These are phyloP conservation scores for Fonsecaea multimorphosa DNA, from an alignment of 2,329 filamentous ascomycete species.

Conservation along the genomic window DNA sequence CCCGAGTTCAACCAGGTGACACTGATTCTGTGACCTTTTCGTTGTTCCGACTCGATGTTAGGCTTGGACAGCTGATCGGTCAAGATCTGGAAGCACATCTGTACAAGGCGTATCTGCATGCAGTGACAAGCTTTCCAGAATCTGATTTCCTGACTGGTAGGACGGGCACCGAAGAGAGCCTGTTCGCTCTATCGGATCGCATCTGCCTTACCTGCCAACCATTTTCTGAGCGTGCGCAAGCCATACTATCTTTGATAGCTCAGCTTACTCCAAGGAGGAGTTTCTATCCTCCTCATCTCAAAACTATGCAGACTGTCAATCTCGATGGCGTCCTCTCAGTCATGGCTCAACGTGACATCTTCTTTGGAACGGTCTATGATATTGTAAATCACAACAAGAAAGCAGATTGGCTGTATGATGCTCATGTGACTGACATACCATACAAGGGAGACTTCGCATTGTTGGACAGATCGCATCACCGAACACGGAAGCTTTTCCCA, in stretches of 20 bases:
- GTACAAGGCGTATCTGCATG: slow-evolving; percentile 47
- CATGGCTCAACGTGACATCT: slow-evolving; percentile 29
- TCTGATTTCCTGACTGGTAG: slow-evolving; percentile 45
- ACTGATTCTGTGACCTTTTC: slow-evolving; percentile 32
- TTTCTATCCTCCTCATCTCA: slow-evolving; percentile 24
- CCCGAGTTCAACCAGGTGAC: slow-evolving; percentile 29
- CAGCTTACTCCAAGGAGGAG: slow-evolving; percentile 16
- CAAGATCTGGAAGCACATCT: slow-evolving; percentile 36
- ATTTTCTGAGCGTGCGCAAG: slow-evolving; percentile 18
- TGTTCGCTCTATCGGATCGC: slow-evolving; percentile 39
- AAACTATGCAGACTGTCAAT: slow-evolving; percentile 28
- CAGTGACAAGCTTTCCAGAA: slow-evolving; percentile 45
- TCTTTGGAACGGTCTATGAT: slow-evolving; percentile 19
- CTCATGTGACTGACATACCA: neutral
- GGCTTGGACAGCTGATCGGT: slow-evolving; percentile 37
- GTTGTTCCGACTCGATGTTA: slow-evolving; percentile 39
- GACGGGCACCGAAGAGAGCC: slow-evolving; percentile 44
- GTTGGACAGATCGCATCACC: slow-evolving; percentile 24
- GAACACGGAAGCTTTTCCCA: slow-evolving; percentile 23
- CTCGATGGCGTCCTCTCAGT: slow-evolving; percentile 24
- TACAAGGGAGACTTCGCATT: slow-evolving; percentile 24
- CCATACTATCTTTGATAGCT: slow-evolving; percentile 19
- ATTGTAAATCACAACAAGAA: slow-evolving; percentile 28
- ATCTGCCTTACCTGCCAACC: slow-evolving; percentile 21
- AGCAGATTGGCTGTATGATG: slow-evolving; percentile 22